Evolutionary conservation across 176 grass and related monocot genomes (phyloP), one percentile per base, ranked within the genome.

Genomic region (Hyparrhenia diplandra): DNA sequence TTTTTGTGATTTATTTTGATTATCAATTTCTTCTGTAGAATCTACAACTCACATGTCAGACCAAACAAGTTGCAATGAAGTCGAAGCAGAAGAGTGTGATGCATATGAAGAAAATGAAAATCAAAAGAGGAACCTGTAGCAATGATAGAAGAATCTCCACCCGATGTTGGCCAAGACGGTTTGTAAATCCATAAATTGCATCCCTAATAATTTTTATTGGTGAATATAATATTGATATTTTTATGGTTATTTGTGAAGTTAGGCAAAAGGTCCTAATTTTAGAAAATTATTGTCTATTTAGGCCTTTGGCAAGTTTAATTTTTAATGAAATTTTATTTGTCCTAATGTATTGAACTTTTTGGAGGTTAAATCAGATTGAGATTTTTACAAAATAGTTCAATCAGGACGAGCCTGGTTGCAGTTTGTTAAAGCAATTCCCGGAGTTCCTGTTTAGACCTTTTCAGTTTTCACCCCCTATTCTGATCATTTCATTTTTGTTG

Each of bases 101-200:
- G 79, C 70, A 20, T 95, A 90, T 67, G 93, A 92, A 86, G 92
- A 94, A 83, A 92, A 88, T 55, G n/a, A n/a, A n/a, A n/a, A n/a
- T n/a, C n/a, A 85, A 95, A 95, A 64, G 93, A 92, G 47, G 93
- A 95, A 64, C 90, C 82, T 80, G 75, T 92, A 58, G 87, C 90
- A 54, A 95, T 95, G 90, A 76, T 92, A 34, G 93, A 95, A 78
- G 93, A 83, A 78, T 95, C 90, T 81, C 90, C 93, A 71, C 86
- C 86, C 31, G 83, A 83, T 75, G 57, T 80, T 80, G 85, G 55
- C 54, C 88, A 68, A 55, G 72, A 91, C 69, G 77, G 45, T 85
- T 65, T 61, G 55, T 74, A 73, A 29, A 74, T 37, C 59, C 82
- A 74, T 39, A 77, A 30, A 10, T 69, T 62, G 10, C 25, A 81